Conservation (phyloP, 306 rosid genomes). For the Prunus fruticosa region DNA sequence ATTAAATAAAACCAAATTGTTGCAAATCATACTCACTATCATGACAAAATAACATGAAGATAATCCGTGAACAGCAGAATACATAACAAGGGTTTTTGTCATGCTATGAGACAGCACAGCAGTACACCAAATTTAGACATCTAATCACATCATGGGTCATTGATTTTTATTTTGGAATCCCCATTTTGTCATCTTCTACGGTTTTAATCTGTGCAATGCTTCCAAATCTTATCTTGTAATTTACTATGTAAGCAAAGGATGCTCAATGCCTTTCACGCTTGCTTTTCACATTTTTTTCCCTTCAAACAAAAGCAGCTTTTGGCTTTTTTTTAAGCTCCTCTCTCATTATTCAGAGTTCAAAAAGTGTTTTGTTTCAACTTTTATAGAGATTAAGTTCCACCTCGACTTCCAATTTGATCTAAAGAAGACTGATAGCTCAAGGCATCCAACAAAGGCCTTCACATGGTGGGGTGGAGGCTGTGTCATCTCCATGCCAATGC, state of each 20-base stretch:
- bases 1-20: constrained; percentile 9
- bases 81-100: constrained; percentile 30
- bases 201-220: constrained; percentile 8
- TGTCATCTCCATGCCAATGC: constrained; percentile 35
- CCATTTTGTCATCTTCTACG: constrained; percentile 26
- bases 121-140: constrained; percentile 15
- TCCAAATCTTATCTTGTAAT: constrained; percentile 6
- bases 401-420: constrained; percentile 22
- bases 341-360: constrained; percentile 3
- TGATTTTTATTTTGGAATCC: constrained; percentile 17
- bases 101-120: constrained; percentile 14
- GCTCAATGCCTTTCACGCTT: constrained; percentile 27
- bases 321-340: constrained; percentile 35
- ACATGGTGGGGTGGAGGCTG: constrained; percentile 55
- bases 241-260: background rate
- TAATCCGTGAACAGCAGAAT: constrained; percentile 40
- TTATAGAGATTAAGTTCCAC: constrained; percentile 16
- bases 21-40: constrained; percentile 13
- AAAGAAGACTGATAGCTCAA: constrained; percentile 38
- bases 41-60: background rate
- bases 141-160: constrained; percentile 30
- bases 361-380: background rate
- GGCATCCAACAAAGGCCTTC: constrained; percentile 51
- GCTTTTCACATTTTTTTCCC: constrained; percentile 17
- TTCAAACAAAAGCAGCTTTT: constrained; percentile 28